Evolutionary conservation across 2,329 filamentous ascomycete species (phyloP).

Genomic region (Fusarium mexicanum): DNA sequence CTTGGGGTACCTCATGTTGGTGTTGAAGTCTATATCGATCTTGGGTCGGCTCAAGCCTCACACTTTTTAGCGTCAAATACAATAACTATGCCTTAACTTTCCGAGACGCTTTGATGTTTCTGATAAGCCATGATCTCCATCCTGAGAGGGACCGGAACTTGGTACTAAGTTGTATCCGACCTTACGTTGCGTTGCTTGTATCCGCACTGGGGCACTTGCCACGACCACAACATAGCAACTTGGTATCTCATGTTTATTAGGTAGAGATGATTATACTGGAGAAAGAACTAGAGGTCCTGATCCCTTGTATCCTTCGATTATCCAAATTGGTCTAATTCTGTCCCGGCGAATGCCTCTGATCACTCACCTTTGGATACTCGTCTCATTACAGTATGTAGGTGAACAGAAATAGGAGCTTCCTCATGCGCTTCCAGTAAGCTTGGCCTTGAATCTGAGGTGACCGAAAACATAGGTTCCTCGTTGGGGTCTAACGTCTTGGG

Average conservation of each 20-base stretch:
- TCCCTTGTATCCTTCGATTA: not conserved
- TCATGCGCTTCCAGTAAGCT: not conserved
- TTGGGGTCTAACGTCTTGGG: not conserved
- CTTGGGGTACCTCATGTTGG: not conserved
- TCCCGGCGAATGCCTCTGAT: not conserved
- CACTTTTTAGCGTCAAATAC: not conserved
- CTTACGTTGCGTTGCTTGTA: not conserved
- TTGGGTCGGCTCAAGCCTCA: not conserved
- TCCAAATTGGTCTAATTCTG: not conserved
- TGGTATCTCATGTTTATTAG: not conserved
- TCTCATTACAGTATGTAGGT: slow-evolving; percentile 3
- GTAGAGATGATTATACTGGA: not conserved
- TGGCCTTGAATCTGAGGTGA: not conserved
- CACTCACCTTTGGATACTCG: slow-evolving; percentile 1
- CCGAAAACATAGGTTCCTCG: not conserved
- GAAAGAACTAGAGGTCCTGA: not conserved
- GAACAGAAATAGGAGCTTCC: not conserved
- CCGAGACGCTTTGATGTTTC: not conserved
- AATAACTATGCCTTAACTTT: not conserved
- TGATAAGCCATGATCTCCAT: not conserved
- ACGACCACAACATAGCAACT: not conserved
- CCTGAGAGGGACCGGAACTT: not conserved
- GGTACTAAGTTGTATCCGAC: not conserved
- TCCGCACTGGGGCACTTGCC: not conserved
- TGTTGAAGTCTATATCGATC: not conserved